Conservation (phyloP, 129 eudicot species). For the Deinandra increscens region DNA sequence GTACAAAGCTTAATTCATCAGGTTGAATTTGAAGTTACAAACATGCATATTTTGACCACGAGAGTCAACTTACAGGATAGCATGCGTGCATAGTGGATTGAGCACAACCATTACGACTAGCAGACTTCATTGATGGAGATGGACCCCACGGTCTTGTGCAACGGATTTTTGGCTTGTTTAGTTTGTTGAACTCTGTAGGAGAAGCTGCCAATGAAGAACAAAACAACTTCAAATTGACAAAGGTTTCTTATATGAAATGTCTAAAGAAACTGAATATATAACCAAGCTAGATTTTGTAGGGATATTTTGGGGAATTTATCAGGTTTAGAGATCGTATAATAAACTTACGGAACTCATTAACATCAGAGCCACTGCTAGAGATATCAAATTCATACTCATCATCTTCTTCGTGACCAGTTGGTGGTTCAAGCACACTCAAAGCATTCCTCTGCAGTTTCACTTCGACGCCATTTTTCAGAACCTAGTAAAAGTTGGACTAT, state of each 20-base stretch:
- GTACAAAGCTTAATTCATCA: not conserved
- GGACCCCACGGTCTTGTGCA: conserved; percentile 70
- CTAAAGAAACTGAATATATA: not conserved
- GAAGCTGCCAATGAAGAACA: conserved; percentile 41
- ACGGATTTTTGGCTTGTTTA: conserved; percentile 76
- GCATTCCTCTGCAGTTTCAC: conserved; percentile 97
- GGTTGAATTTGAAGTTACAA: conserved; percentile 12
- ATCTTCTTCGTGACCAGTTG: conserved; percentile 95
- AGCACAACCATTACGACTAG: conserved; percentile 46
- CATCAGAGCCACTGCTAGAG: conserved; percentile 78
- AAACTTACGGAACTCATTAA: conserved; percentile 64
- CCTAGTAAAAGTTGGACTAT: conserved; percentile 39
- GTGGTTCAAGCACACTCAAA: conserved; percentile 94
- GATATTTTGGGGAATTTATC: not conserved
- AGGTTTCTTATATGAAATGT: not conserved
- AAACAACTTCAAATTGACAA: not conserved
- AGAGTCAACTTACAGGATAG: conserved; percentile 56
- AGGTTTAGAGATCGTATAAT: not conserved
- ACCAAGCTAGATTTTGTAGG: not conserved
- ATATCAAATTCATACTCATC: conserved; percentile 74
- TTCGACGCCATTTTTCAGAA: conserved; percentile 94
- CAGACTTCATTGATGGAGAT: conserved; percentile 55
- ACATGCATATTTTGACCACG: conserved; percentile 12
- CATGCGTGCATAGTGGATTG: conserved; percentile 44
- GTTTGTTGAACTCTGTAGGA: conserved; percentile 61